These are phyloP conservation scores for Boletellus dicymbophilus DNA, from an alignment of 1,284 basidiomycete species.

Conservation along the genomic window DNA sequence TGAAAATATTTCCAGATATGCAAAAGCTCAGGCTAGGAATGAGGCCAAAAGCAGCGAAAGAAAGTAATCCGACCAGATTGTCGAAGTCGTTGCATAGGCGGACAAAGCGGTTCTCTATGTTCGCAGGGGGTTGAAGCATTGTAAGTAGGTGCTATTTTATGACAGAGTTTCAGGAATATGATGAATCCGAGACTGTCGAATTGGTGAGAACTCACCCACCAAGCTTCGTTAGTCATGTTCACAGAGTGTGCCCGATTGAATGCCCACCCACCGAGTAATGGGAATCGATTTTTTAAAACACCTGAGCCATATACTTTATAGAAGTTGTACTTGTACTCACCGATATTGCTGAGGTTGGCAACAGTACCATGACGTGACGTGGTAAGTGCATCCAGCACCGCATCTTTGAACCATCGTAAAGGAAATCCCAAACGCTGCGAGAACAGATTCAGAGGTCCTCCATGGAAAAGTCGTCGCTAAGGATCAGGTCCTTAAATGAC, in stretches of 20 bases:
- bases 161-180: neutral
- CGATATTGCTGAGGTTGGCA: constrained; percentile 12
- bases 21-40: constrained; percentile 22
- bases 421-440: constrained; percentile 5
- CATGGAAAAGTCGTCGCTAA: constrained; percentile 26
- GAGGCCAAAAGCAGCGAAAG: constrained; percentile 24
- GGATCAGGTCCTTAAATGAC: constrained; percentile 30
- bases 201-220: constrained; percentile 29
- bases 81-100: constrained; percentile 34
- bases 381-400: constrained; percentile 24
- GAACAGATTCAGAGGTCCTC: constrained; percentile 18
- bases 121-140: constrained; percentile 4
- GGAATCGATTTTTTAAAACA: constrained; percentile 15
- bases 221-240: constrained; percentile 30
- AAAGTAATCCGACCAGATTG: constrained; percentile 32
- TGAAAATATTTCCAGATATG: neutral
- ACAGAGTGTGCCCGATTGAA: constrained; percentile 22
- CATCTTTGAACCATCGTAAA: constrained; percentile 31
- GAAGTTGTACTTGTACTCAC: neutral
- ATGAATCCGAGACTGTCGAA: neutral
- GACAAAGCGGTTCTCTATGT: constrained; percentile 35
- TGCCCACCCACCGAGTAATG: constrained; percentile 33
- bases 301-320: neutral
- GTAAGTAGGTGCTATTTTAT: neutral
- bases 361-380: constrained; percentile 11